phyloP scores from a whole-genome alignment of 2,329 filamentous ascomycete species.

The Sporothrix brasiliensis region DNA sequence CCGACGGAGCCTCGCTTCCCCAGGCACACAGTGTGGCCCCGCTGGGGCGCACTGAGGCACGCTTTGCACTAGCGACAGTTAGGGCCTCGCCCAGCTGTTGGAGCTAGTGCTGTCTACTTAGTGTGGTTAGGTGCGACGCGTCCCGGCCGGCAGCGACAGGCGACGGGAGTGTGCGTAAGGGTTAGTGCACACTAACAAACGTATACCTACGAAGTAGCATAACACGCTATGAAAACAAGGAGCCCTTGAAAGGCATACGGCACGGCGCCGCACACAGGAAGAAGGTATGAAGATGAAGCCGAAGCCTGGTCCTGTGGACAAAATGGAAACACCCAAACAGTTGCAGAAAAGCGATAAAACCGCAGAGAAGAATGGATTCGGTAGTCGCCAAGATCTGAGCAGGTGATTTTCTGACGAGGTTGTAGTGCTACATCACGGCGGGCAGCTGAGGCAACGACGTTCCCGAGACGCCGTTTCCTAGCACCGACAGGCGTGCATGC shows the following conservation, averaged over 20 bases:
- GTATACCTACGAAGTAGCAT: no score
- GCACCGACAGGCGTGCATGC: no score
- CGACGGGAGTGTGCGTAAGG: conserved; percentile 33
- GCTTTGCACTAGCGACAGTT: conserved; percentile 13
- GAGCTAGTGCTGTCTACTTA: conserved; percentile 30
- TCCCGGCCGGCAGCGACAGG: conserved; percentile 35
- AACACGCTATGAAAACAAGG: not conserved
- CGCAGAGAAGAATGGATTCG: not conserved
- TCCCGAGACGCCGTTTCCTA: no score
- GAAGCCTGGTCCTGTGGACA: not conserved
- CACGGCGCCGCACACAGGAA: not conserved
- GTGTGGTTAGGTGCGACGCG: conserved; percentile 34
- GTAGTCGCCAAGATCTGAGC: not conserved
- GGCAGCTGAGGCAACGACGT: no score
- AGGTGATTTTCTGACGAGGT: not conserved
- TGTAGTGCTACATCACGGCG: no score
- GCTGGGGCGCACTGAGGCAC: not conserved
- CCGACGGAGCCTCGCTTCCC: not conserved
- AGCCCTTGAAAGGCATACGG: not conserved
- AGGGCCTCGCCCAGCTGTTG: conserved; percentile 24
- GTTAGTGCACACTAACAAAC: conserved; percentile 30
- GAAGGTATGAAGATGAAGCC: not conserved
- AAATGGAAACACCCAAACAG: not conserved
- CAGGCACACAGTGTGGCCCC: conserved; percentile 5
- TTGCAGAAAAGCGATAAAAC: not conserved